A percentile compares a stretch with the other conserved stretches of the same genome.
phyloP scores from a whole-genome alignment of 192 early-diverging fungal genomes.

The Backusella parvicylindrica region DNA sequence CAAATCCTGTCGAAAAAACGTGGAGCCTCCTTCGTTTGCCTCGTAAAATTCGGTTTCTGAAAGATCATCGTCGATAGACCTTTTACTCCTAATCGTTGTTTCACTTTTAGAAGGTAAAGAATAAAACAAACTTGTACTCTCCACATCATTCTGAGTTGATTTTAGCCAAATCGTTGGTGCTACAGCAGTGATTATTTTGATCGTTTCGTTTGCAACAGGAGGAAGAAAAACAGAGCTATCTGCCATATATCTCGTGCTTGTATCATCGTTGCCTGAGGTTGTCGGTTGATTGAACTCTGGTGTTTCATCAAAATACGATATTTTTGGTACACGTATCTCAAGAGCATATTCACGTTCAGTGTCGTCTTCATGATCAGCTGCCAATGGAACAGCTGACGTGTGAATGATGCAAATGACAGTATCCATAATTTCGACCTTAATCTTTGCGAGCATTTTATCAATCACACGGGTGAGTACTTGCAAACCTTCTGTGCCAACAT shows the following conservation, averaged over 20 bases:
- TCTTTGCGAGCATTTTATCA: slow-evolving; percentile 79
- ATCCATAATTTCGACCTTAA: slow-evolving; percentile 66
- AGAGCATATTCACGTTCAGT: slow-evolving; percentile 43
- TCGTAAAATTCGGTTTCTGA: slow-evolving; percentile 44
- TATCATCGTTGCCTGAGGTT: background rate
- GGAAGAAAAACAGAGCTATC: slow-evolving; percentile 37
- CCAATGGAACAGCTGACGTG: slow-evolving; percentile 34
- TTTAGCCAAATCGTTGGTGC: slow-evolving; percentile 51
- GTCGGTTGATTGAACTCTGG: slow-evolving; percentile 39
- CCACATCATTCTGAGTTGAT: background rate
- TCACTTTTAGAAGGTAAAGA: slow-evolving; percentile 10
- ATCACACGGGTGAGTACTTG: slow-evolving; percentile 78
- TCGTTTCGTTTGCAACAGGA: slow-evolving; percentile 33
- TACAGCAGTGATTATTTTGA: slow-evolving; percentile 48
- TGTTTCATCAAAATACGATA: slow-evolving; percentile 59
- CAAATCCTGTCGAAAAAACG: background rate
- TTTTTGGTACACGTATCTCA: slow-evolving; percentile 45
- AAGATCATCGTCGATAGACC: slow-evolving; percentile 1
- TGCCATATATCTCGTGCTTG: background rate
- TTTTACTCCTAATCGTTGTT: slow-evolving; percentile 1
- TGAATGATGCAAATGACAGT: slow-evolving; percentile 48
- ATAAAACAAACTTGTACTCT: background rate
- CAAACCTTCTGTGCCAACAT: slow-evolving; percentile 57
- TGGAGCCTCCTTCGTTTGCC: slow-evolving; percentile 14
- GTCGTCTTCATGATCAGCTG: slow-evolving; percentile 3